phyloP scores from a whole-genome alignment of 2,329 filamentous ascomycete species.

The Scytalidium lignicola region DNA sequence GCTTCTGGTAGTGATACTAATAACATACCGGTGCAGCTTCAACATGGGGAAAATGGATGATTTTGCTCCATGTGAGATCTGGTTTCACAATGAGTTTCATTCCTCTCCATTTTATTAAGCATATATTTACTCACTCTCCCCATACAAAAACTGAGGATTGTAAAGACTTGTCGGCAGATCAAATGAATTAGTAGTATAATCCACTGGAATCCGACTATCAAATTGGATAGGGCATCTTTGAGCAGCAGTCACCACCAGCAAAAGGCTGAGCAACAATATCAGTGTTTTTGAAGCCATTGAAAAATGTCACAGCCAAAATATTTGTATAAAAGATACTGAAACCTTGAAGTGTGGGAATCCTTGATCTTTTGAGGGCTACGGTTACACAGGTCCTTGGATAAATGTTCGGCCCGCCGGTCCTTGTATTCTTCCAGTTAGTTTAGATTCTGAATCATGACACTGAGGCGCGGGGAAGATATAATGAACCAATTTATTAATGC shows the following conservation, averaged over 20 bases:
- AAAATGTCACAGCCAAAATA: neutral
- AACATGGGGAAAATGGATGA: slow-evolving; percentile 42
- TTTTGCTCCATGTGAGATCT: slow-evolving; percentile 45
- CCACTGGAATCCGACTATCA: slow-evolving; percentile 40
- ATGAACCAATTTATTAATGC: no score
- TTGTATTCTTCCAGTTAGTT: neutral
- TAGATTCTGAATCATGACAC: no score
- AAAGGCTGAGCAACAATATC: slow-evolving; percentile 10
- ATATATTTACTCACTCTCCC: slow-evolving; percentile 30
- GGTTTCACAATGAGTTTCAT: neutral
- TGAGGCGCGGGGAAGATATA: no score
- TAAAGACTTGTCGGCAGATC: slow-evolving; percentile 39
- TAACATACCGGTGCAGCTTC: neutral
- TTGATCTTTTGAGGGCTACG: neutral
- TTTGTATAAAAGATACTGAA: neutral
- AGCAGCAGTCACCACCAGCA: slow-evolving; percentile 12
- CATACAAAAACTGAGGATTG: slow-evolving; percentile 48
- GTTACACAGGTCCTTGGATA: neutral
- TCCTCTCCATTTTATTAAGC: neutral
- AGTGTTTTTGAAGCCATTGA: neutral
- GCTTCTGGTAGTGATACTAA: neutral
- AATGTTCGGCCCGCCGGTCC: neutral
- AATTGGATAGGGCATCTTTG: slow-evolving; percentile 37
- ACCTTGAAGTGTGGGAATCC: neutral
- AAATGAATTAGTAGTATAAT: slow-evolving; percentile 34